These are phyloP conservation scores for Macadamia tetraphylla DNA, from an alignment of 164 flowering plant species.

Conservation along the genomic window DNA sequence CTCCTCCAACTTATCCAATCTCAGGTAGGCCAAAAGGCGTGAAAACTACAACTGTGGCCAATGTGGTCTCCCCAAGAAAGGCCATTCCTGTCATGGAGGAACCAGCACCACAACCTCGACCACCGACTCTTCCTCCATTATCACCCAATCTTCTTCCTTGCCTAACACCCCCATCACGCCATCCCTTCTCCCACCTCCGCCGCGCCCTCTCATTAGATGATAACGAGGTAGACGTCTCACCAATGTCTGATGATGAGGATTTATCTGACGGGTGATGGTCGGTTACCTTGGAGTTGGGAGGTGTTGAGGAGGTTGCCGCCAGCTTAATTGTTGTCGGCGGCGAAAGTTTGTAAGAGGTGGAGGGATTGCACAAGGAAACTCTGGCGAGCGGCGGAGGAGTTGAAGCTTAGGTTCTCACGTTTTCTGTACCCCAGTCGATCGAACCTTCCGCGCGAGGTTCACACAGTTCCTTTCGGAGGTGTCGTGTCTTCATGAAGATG, in stretches of 20 bases:
- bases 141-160: slow-evolving; percentile 7
- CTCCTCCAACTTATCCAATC: slow-evolving; percentile 12
- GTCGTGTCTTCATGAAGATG: no score
- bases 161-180: slow-evolving; percentile 1
- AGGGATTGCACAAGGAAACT: slow-evolving; percentile 56
- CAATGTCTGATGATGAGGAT: neutral
- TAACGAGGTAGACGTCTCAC: slow-evolving; percentile 9
- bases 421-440: no score
- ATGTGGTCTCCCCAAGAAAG: slow-evolving; percentile 85
- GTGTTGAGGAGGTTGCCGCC: slow-evolving; percentile 80
- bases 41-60: slow-evolving; percentile 90
- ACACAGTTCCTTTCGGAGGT: no score
- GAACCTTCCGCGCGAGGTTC: no score
- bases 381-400: slow-evolving; percentile 85
- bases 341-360: slow-evolving; percentile 87
- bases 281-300: slow-evolving; percentile 49
- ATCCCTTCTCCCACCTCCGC: slow-evolving; percentile 21
- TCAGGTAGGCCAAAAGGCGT: slow-evolving; percentile 52
- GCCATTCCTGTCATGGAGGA: slow-evolving; percentile 51
- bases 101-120: neutral
- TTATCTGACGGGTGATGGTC: slow-evolving; percentile 9
- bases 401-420: slow-evolving; percentile 61
- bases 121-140: slow-evolving; percentile 7
- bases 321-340: slow-evolving; percentile 55
- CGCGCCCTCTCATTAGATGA: slow-evolving; percentile 73